Percentiles rank a stretch among this genome's conserved stretches.
Evolutionary conservation across 2,329 filamentous ascomycete species (phyloP).

Genomic region (Sporothrix globosa): DNA sequence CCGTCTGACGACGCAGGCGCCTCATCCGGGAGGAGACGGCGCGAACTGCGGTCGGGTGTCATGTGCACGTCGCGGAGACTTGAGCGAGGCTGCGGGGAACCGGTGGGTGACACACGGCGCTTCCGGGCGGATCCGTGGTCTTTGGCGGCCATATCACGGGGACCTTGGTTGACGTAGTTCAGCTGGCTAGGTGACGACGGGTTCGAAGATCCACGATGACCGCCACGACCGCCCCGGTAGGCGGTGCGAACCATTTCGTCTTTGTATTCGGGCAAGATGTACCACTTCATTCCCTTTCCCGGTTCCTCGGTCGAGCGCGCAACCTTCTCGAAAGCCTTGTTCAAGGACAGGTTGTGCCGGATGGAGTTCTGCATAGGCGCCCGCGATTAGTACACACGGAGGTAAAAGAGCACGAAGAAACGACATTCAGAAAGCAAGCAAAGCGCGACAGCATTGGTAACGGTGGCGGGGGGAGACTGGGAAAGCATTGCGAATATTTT

Average conservation of each 20-base stretch:
- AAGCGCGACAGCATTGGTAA: not conserved
- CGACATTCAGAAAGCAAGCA: not conserved
- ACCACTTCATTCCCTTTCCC: slow-evolving; percentile 99
- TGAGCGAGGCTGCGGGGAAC: slow-evolving; percentile 59
- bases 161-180: slow-evolving; percentile 63
- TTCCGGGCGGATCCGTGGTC: slow-evolving; percentile 60
- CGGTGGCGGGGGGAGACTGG: not conserved
- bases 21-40: slow-evolving; percentile 48
- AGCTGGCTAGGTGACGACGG: slow-evolving; percentile 69
- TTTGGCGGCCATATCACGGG: slow-evolving; percentile 57
- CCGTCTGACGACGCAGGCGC: slow-evolving; percentile 52
- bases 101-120: slow-evolving; percentile 58
- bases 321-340: slow-evolving; percentile 92
- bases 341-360: slow-evolving; percentile 91
- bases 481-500: not conserved
- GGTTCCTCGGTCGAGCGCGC: slow-evolving; percentile 91
- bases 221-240: slow-evolving; percentile 63
- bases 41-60: slow-evolving; percentile 59
- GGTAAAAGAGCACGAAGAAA: not conserved
- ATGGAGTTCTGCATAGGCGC: slow-evolving; percentile 74
- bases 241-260: slow-evolving; percentile 85
- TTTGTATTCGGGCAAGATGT: slow-evolving; percentile 79
- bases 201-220: slow-evolving; percentile 68
- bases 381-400: slow-evolving; percentile 33
- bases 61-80: slow-evolving; percentile 56